Conservation (phyloP, 768 basidiomycete species). For the Dioszegia crocea region DNA sequence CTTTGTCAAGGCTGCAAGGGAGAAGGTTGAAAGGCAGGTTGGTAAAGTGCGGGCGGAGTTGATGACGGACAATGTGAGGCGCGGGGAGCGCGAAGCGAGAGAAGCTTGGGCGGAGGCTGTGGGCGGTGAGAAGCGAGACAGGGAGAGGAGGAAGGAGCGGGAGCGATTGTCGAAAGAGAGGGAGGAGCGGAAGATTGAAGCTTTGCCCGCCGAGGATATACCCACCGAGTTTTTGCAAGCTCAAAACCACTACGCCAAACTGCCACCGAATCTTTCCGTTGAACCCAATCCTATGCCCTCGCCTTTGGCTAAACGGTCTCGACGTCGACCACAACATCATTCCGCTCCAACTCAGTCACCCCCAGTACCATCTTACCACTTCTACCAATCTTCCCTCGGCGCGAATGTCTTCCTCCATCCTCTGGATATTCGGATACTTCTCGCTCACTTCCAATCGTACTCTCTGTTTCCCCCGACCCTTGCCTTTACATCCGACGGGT, state of each 20-base stretch:
- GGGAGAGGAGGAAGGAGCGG: conserved; percentile 28
- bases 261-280: conserved; percentile 29
- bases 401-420: conserved; percentile 89
- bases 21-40: conserved; percentile 72
- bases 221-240: conserved; percentile 24
- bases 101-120: conserved; percentile 44
- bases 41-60: conserved; percentile 67
- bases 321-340: conserved; percentile 12
- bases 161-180: conserved; percentile 28
- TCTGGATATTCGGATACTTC: conserved; percentile 86
- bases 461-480: conserved; percentile 74
- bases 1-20: conserved; percentile 75
- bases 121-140: conserved; percentile 29
- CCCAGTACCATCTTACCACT: conserved; percentile 85
- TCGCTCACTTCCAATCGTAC: conserved; percentile 70
- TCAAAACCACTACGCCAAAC: conserved; percentile 13
- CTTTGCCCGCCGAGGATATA: conserved; percentile 13
- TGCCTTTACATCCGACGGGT: conserved; percentile 70
- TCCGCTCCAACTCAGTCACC: conserved; percentile 63
- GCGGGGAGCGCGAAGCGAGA: conserved; percentile 61
- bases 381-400: conserved; percentile 90
- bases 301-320: conserved; percentile 15
- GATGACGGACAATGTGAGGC: conserved; percentile 63
- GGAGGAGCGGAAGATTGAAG: conserved; percentile 13
- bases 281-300: conserved; percentile 32